Base-by-base conservation (phyloP, 2,329 filamentous ascomycete genomes). In the Phoma herbarum region DNA sequence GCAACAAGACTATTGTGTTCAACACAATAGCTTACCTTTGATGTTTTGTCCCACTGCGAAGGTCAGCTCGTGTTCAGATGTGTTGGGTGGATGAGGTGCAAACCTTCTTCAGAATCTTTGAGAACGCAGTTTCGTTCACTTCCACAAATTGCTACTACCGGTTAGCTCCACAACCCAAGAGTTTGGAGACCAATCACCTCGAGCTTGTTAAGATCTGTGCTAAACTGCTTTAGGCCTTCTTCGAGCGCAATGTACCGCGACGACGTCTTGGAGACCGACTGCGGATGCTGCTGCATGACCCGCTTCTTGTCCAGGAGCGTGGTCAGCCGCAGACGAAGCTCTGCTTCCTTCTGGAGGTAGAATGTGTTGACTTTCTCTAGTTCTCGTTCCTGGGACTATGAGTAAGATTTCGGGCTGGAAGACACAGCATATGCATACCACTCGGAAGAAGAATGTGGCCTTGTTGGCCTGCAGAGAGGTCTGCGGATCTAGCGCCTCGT, bases 331-430 rank as follows among this genome's bases (percentile, higher is more conserved):
- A 98, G 87, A 78, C 96, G 96, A 77, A 60, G 51, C 80, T 99
- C 95, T 51, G 93, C 93, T 80, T 99, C 95, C 77, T 99, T 99
- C 77, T 98, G 95, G 33, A 98, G 80, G 76, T 99, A 99, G 78
- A 97, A 97, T 14, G 88, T 92, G 79, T 99, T 99, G 79, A 99
- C 95, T 78, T 98, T 99, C 79, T 98, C 95, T 54, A 99, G 86
- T 78, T 99, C 95, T 70, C 95, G 89, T 84, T 99, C 95, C 93
- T 97, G 48, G 33, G 41, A 25, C 46, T 37, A 54, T 59, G n/a
- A 59, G 56, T 26, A 54, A 39, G 25, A 26, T 16, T 3, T 22
- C n/a, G 4, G 20, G 35, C 20, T 42, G 14, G 23, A 29, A 49
- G 25, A 26, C 44, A 33, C 48, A 29, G 8, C 48, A 11, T 23